Evolutionary conservation across 1,284 basidiomycete species (phyloP).

Genomic region (Vanrija sp.): DNA sequence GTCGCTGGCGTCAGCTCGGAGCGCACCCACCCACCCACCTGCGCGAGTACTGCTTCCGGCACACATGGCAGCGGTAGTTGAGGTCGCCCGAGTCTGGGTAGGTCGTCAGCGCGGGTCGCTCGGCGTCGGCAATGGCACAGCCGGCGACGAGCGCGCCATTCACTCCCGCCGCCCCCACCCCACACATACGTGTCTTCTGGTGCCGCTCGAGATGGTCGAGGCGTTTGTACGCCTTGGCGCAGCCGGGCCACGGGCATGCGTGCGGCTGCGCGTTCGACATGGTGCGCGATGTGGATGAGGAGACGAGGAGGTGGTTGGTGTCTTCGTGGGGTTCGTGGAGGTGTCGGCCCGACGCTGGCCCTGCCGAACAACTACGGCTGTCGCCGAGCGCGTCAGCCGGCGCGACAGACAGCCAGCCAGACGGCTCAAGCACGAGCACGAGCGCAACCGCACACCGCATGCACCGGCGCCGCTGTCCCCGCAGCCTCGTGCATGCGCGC

Average conservation of each 20-base stretch:
- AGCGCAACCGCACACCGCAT: no score
- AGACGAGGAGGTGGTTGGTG: not conserved
- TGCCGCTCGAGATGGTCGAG: constrained; percentile 23
- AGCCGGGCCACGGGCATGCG: constrained; percentile 21
- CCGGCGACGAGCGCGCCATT: not conserved
- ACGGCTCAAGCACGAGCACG: no score
- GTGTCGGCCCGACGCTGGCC: no score
- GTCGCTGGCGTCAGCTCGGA: constrained; percentile 10
- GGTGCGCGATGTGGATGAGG: not conserved
- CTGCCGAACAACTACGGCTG: no score
- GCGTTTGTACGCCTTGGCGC: constrained; percentile 16
- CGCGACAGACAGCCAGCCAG: no score
- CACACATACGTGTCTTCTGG: constrained; percentile 15
- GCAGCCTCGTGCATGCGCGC: no score
- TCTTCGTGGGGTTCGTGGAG: not conserved
- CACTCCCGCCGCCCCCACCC: not conserved
- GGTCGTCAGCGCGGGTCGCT: not conserved
- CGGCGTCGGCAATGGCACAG: not conserved
- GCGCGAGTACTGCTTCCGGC: constrained; percentile 16
- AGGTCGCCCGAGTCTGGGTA: constrained; percentile 17
- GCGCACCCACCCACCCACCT: constrained; percentile 6
- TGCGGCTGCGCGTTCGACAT: constrained; percentile 1
- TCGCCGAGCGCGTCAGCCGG: no score
- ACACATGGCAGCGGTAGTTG: constrained; percentile 18
- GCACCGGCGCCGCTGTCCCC: no score